Evolutionary conservation across 2,329 filamentous ascomycete species (phyloP).

Genomic region (Colletotrichum simmondsii): DNA sequence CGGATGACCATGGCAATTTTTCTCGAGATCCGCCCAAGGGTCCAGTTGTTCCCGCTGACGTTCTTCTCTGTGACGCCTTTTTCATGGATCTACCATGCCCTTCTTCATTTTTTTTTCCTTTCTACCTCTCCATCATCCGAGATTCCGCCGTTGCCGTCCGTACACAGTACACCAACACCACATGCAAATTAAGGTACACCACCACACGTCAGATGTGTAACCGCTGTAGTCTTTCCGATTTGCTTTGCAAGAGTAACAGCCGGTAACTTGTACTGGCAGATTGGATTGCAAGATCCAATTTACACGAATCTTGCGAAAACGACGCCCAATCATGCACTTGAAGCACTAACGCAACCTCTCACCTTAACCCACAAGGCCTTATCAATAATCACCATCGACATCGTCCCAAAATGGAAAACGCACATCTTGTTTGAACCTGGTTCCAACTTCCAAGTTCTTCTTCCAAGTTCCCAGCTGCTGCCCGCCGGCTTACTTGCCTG

Average conservation of each 20-base stretch:
- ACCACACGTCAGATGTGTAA: background rate
- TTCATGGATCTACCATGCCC: conserved; percentile 13
- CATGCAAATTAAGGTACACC: no score
- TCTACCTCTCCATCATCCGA: background rate
- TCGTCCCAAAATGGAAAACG: conserved; percentile 2
- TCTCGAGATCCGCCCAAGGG: conserved; percentile 22
- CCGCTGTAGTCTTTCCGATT: background rate
- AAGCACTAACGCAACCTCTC: no score
- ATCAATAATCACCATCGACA: background rate
- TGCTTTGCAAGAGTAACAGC: background rate
- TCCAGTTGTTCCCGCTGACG: conserved; percentile 16
- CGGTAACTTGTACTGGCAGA: background rate
- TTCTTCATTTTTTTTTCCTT: background rate
- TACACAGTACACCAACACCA: no score
- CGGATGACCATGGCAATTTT: conserved; percentile 31
- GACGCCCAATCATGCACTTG: background rate
- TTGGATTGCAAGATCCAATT: background rate
- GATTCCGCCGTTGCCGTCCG: background rate
- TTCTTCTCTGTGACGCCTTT: background rate
- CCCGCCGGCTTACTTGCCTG: background rate
- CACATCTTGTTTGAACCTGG: background rate
- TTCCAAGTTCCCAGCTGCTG: background rate
- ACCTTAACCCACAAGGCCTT: background rate
- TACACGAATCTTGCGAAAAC: background rate
- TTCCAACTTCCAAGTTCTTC: background rate